Evolutionary conservation across 2,329 filamentous ascomycete species (phyloP).

Genomic region (Escovopsis sp.): DNA sequence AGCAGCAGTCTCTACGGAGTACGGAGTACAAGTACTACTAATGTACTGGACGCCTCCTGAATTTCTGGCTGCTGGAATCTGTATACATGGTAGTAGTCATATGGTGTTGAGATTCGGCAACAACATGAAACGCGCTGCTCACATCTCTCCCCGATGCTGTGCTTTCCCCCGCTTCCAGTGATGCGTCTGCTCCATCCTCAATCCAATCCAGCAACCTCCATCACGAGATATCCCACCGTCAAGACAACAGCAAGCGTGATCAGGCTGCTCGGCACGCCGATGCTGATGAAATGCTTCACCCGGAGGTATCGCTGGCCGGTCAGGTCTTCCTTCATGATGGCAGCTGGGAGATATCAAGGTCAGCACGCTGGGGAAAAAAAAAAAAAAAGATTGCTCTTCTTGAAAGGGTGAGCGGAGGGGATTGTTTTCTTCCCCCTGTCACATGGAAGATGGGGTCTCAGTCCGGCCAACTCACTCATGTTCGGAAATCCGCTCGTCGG

Average conservation of each 20-base stretch:
- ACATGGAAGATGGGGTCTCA: not conserved
- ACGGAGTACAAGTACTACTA: no score
- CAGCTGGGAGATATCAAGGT: slow-evolving; percentile 42
- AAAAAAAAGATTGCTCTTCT: no score
- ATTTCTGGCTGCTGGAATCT: no score
- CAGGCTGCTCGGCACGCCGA: slow-evolving; percentile 79
- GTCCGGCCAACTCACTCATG: slow-evolving; percentile 64
- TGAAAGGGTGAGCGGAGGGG: no score
- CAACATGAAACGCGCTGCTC: not conserved
- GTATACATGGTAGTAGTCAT: no score
- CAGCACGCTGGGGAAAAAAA: not conserved
- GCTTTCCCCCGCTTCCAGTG: no score
- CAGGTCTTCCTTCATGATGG: slow-evolving; percentile 97
- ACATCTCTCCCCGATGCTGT: no score
- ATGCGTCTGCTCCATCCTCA: slow-evolving; percentile 9
- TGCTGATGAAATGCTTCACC: slow-evolving; percentile 86
- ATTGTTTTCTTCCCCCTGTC: no score
- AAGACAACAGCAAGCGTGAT: slow-evolving; percentile 70
- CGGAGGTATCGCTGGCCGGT: slow-evolving; percentile 83
- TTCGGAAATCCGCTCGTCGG: slow-evolving; percentile 96
- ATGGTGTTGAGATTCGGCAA: no score
- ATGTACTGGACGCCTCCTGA: no score
- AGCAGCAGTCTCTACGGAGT: no score
- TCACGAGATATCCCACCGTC: slow-evolving; percentile 79
- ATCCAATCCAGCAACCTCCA: slow-evolving; percentile 56